Conservation (phyloP, 2,329 filamentous ascomycete genomes). For the Epichloe sp. region DNA sequence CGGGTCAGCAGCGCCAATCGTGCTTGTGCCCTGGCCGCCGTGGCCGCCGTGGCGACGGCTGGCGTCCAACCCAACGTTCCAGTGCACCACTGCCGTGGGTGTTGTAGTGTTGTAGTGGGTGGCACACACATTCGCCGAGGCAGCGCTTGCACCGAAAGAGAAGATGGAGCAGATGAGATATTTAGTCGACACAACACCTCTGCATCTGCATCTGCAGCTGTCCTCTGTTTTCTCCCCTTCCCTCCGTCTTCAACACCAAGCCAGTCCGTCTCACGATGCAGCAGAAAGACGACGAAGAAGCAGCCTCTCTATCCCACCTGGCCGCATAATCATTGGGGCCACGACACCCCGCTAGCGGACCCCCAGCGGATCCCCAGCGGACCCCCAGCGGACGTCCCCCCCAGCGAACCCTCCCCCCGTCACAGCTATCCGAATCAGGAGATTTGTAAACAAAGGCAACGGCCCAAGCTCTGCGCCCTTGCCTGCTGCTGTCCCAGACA, state of each 20-base stretch:
- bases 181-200: neutral
- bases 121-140: neutral
- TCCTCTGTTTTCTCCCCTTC: neutral
- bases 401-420: constrained; percentile 8
- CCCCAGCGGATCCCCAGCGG: neutral
- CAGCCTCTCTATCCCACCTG: constrained; percentile 2
- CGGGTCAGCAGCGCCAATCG: neutral
- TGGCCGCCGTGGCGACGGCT: neutral
- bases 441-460: constrained; percentile 27
- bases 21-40: neutral
- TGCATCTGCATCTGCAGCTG: neutral
- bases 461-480: constrained; percentile 17
- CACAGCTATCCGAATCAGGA: constrained; percentile 24
- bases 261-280: constrained; percentile 11
- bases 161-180: neutral
- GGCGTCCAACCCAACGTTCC: neutral
- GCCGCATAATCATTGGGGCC: constrained; percentile 2
- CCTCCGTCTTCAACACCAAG: constrained; percentile 8
- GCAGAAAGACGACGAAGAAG: constrained; percentile 8
- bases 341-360: constrained; percentile 3
- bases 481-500: constrained; percentile 23
- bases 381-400: neutral
- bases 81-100: neutral
- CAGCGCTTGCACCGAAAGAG: neutral
- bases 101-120: neutral